Evolutionary conservation across 805 yeast genomes (phyloP).

Genomic region (Saccharomycopsis sp.): DNA sequence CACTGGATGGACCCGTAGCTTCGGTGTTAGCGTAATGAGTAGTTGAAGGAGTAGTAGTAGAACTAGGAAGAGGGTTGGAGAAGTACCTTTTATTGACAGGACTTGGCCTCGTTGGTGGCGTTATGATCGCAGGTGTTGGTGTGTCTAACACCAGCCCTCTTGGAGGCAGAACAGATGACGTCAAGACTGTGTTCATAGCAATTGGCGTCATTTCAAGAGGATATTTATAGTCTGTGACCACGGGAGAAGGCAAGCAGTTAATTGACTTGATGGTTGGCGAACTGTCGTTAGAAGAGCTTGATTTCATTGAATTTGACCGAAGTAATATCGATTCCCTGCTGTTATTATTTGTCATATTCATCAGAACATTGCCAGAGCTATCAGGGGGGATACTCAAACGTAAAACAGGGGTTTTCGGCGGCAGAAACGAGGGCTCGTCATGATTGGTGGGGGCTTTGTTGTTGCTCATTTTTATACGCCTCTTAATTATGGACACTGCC

Average conservation of each 20-base stretch:
- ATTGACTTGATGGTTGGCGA: neutral
- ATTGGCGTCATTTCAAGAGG: conserved; percentile 1
- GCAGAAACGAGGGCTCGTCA: neutral
- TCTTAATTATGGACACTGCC: too few species aligned
- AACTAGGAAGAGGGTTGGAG: neutral
- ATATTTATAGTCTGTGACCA: neutral
- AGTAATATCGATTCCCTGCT: neutral
- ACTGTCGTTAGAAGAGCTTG: neutral
- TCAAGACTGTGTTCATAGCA: neutral
- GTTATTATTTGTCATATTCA: neutral
- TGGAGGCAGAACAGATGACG: neutral
- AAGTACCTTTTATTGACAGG: neutral
- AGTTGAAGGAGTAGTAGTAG: neutral
- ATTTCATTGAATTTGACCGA: neutral
- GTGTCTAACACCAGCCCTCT: neutral
- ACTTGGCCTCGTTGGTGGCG: neutral
- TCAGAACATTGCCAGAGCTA: neutral
- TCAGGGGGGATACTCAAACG: neutral
- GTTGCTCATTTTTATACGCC: too few species aligned
- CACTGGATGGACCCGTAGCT: neutral
- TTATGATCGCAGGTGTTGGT: neutral
- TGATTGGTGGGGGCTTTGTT: neutral
- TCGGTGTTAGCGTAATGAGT: neutral
- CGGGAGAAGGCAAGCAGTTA: neutral
- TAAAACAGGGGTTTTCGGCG: neutral